phyloP scores from a whole-genome alignment of 805 yeast genomes.

The Ogataea nonfermentans region DNA sequence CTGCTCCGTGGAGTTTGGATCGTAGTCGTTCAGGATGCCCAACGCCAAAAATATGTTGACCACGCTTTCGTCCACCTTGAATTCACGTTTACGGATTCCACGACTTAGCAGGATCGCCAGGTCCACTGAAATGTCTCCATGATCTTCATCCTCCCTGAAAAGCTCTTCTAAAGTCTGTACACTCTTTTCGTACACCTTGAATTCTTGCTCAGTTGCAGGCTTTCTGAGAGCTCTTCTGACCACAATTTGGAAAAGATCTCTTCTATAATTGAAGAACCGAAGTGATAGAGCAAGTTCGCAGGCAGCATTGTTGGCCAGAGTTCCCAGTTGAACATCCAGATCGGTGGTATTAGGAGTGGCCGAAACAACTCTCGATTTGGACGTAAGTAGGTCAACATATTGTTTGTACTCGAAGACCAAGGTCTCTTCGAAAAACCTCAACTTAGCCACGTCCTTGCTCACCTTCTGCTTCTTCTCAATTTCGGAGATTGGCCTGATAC shows the following conservation, averaged over 20 bases:
- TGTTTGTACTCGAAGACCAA: constrained; percentile 66
- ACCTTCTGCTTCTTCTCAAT: constrained; percentile 80
- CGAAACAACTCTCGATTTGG: constrained; percentile 34
- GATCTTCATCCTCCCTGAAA: constrained; percentile 70
- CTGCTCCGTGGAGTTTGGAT: constrained; percentile 57
- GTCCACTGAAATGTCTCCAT: constrained; percentile 79
- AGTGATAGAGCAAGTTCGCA: constrained; percentile 71
- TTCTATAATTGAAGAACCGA: constrained; percentile 76
- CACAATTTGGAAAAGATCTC: constrained; percentile 67
- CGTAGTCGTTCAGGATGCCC: constrained; percentile 65
- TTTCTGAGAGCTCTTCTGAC: constrained; percentile 65
- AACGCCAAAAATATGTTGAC: constrained; percentile 70
- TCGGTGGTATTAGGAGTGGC: constrained; percentile 28
- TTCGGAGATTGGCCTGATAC: constrained; percentile 79
- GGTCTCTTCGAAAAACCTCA: constrained; percentile 79
- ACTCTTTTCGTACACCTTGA: constrained; percentile 54
- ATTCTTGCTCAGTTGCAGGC: constrained; percentile 48
- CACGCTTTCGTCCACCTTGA: constrained; percentile 79
- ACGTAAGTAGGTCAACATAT: constrained; percentile 57
- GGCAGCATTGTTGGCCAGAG: constrained; percentile 68
- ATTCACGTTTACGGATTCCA: constrained; percentile 69
- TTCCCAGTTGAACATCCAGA: constrained; percentile 46
- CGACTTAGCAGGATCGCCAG: constrained; percentile 65
- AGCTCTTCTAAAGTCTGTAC: constrained; percentile 65
- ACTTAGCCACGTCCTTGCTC: constrained; percentile 72